Evolutionary conservation across 805 yeast species (phyloP).

Genomic region (Komagataella ulmi): DNA sequence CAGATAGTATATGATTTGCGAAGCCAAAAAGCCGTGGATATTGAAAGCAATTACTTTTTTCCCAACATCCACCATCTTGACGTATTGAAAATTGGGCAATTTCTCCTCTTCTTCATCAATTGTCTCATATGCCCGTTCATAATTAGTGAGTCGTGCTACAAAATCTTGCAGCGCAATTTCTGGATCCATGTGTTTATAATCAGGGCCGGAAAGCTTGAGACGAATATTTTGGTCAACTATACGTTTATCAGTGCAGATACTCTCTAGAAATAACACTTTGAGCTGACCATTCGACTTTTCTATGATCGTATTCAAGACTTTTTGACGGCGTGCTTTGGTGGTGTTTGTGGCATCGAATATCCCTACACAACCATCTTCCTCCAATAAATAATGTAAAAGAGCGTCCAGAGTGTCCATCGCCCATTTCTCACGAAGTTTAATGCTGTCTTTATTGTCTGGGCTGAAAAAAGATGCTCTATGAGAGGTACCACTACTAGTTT

Average conservation of each 20-base stretch:
- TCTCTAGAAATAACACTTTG: constrained; percentile 75
- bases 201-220: constrained; percentile 86
- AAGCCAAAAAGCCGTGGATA: constrained; percentile 76
- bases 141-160: constrained; percentile 65
- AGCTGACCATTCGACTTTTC: constrained; percentile 44
- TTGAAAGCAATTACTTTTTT: constrained; percentile 86
- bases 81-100: constrained; percentile 61
- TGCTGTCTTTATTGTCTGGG: constrained; percentile 59
- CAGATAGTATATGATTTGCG: constrained; percentile 84
- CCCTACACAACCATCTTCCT: constrained; percentile 84
- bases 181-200: constrained; percentile 77
- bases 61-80: constrained; percentile 94
- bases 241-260: constrained; percentile 69
- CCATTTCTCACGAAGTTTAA: constrained; percentile 77
- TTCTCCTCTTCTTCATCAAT: constrained; percentile 64
- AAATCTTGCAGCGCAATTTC: constrained; percentile 71
- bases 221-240: constrained; percentile 76
- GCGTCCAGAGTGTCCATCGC: constrained; percentile 89
- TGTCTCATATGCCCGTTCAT: constrained; percentile 83
- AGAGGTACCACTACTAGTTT: constrained; percentile 8
- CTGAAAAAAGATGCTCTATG: constrained; percentile 82
- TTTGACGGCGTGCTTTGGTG: constrained; percentile 48
- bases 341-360: constrained; percentile 81
- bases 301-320: constrained; percentile 43
- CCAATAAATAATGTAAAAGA: constrained; percentile 64